Evolutionary conservation across 306 rosid genomes (phyloP).

Genomic region (Corylus americana): DNA sequence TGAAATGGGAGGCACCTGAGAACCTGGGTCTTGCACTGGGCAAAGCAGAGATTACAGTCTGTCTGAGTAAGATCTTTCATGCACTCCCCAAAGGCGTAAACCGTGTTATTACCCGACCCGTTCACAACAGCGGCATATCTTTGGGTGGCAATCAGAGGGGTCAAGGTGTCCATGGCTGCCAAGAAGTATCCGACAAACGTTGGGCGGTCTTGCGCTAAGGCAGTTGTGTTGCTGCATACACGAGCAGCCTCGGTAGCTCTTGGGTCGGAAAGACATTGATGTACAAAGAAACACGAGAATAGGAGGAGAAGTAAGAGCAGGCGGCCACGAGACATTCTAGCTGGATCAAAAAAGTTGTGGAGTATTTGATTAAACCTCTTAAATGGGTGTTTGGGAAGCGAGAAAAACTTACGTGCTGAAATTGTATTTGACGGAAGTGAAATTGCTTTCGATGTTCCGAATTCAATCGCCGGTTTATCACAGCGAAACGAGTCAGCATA

Average conservation of each 20-base stretch:
- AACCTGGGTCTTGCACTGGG: slow-evolving; percentile 61
- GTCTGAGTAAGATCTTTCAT: slow-evolving; percentile 54
- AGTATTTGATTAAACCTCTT: too few species aligned
- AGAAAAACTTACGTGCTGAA: background rate
- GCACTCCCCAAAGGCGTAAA: slow-evolving; percentile 64
- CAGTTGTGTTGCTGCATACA: slow-evolving; percentile 55
- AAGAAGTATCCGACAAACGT: slow-evolving; percentile 45
- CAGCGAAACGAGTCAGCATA: background rate
- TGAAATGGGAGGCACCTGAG: slow-evolving; percentile 62
- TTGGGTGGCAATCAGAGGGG: slow-evolving; percentile 30
- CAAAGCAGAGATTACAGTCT: slow-evolving; percentile 68
- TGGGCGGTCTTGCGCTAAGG: slow-evolving; percentile 27
- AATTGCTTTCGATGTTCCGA: background rate
- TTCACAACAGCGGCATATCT: slow-evolving; percentile 40
- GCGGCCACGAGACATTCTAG: slow-evolving; percentile 10
- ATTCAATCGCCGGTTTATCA: background rate
- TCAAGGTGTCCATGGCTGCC: slow-evolving; percentile 48
- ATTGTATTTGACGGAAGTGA: background rate
- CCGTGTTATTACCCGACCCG: slow-evolving; percentile 47
- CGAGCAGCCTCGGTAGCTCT: slow-evolving; percentile 52
- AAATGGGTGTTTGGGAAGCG: background rate
- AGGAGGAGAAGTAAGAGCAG: slow-evolving; percentile 12
- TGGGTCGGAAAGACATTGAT: slow-evolving; percentile 41
- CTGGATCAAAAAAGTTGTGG: background rate
- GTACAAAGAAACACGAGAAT: slow-evolving; percentile 7